Evolutionary conservation across 352 stramenopile species (phyloP).

Genomic region (Phytophthora foliorum): DNA sequence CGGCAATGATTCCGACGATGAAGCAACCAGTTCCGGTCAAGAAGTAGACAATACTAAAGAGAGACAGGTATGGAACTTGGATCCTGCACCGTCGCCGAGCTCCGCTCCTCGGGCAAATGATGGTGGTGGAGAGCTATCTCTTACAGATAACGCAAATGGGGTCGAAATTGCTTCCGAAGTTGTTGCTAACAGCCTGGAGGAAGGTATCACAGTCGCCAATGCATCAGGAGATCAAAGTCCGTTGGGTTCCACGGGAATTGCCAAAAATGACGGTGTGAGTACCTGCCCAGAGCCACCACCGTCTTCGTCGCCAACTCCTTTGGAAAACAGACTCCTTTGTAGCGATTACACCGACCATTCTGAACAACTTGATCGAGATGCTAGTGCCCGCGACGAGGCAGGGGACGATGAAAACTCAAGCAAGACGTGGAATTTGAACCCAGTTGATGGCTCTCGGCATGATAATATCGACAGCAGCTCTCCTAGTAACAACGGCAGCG

Average conservation of each 20-base stretch:
- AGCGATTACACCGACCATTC: neutral
- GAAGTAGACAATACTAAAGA: slow-evolving; percentile 5
- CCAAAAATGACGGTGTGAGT: neutral
- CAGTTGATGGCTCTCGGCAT: neutral
- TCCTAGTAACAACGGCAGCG: neutral
- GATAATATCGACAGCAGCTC: neutral
- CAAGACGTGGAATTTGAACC: slow-evolving; percentile 30
- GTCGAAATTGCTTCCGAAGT: slow-evolving; percentile 1
- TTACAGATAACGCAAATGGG: neutral
- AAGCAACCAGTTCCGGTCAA: neutral
- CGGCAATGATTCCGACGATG: neutral
- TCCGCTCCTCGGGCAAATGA: neutral
- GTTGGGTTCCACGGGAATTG: neutral
- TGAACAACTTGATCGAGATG: neutral
- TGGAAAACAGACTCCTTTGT: neutral
- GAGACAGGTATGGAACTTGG: slow-evolving; percentile 22
- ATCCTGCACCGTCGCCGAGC: slow-evolving; percentile 7
- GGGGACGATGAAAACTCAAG: neutral
- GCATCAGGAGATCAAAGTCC: neutral
- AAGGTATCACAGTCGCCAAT: neutral
- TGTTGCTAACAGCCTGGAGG: neutral
- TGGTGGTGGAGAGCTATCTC: neutral
- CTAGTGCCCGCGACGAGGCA: neutral
- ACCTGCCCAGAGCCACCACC: neutral
- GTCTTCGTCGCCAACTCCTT: neutral